These are phyloP conservation scores for Trichoderma harzianum DNA, from an alignment of 2,329 filamentous ascomycete species.

Conservation along the genomic window DNA sequence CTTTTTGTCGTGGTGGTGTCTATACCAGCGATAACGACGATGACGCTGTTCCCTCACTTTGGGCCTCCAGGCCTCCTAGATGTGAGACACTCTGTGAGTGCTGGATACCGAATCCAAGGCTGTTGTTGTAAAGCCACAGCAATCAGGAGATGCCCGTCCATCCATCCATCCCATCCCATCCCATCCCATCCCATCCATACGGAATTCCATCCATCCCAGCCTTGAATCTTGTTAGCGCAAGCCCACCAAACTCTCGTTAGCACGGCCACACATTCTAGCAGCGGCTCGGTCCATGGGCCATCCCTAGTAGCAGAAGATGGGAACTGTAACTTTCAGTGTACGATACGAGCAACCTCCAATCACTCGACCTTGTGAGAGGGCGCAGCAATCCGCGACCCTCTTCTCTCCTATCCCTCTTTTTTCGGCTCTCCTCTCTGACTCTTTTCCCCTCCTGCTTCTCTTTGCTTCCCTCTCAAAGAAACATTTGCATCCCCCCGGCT, in stretches of 20 bases:
- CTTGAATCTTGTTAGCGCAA: not conserved
- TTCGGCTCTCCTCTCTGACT: not conserved
- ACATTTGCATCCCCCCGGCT: not conserved
- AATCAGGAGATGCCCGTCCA: not conserved
- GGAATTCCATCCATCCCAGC: not conserved
- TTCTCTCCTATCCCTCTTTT: not conserved
- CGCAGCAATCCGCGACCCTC: not conserved
- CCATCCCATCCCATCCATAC: not conserved
- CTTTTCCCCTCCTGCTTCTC: not conserved
- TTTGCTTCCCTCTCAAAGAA: not conserved
- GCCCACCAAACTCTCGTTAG: not conserved
- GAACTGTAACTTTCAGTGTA: not conserved
- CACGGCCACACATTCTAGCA: not conserved
- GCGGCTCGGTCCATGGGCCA: constrained; percentile 18
- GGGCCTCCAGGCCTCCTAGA: not conserved
- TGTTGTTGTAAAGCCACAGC: not conserved
- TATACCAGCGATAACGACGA: not conserved
- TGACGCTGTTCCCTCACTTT: not conserved
- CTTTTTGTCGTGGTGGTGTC: not conserved
- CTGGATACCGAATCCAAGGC: not conserved
- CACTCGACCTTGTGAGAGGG: not conserved
- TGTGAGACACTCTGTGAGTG: not conserved
- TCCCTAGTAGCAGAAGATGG: not conserved
- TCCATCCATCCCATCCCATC: not conserved
- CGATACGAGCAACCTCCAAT: not conserved